These are phyloP conservation scores for Alternaria postmessia DNA, from an alignment of 2,329 filamentous ascomycete genomes.

Conservation along the genomic window DNA sequence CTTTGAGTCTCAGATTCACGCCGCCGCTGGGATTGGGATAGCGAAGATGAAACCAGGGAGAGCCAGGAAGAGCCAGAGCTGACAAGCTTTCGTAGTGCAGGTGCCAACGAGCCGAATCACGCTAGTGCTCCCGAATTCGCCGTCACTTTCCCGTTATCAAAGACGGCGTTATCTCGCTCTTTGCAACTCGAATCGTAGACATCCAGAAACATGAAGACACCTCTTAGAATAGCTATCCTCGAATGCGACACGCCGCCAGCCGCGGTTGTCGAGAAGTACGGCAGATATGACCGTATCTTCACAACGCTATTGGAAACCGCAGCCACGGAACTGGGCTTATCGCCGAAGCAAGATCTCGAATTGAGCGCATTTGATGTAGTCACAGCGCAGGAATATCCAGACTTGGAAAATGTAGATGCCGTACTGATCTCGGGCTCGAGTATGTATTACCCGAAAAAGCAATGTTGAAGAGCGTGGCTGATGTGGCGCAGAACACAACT, in stretches of 20 bases:
- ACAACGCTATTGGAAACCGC: constrained; percentile 60
- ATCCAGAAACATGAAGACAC: constrained; percentile 42
- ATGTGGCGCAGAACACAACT: constrained; percentile 66
- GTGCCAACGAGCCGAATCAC: constrained; percentile 11
- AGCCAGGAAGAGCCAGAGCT: background rate
- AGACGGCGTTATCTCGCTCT: background rate
- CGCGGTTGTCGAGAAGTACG: constrained; percentile 69
- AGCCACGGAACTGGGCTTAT: constrained; percentile 57
- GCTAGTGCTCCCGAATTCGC: constrained; percentile 28
- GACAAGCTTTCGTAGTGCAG: constrained; percentile 7
- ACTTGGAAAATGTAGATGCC: constrained; percentile 78
- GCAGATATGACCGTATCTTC: constrained; percentile 73
- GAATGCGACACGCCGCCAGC: constrained; percentile 84
- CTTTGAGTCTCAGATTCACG: background rate
- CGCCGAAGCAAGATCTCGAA: constrained; percentile 57
- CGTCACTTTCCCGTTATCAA: constrained; percentile 15
- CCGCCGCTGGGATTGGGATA: background rate
- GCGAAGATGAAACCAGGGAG: background rate
- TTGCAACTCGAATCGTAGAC: background rate
- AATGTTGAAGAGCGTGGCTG: constrained; percentile 11
- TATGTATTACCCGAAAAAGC: constrained; percentile 41
- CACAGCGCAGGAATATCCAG: constrained; percentile 72
- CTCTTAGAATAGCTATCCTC: constrained; percentile 81
- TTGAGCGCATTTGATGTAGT: constrained; percentile 77
- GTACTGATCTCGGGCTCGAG: constrained; percentile 79